A percentile compares a stretch with the other conserved stretches of the same genome.
Evolutionary conservation across 768 basidiomycete species (phyloP).

Genomic region (Hydnum rufescens): DNA sequence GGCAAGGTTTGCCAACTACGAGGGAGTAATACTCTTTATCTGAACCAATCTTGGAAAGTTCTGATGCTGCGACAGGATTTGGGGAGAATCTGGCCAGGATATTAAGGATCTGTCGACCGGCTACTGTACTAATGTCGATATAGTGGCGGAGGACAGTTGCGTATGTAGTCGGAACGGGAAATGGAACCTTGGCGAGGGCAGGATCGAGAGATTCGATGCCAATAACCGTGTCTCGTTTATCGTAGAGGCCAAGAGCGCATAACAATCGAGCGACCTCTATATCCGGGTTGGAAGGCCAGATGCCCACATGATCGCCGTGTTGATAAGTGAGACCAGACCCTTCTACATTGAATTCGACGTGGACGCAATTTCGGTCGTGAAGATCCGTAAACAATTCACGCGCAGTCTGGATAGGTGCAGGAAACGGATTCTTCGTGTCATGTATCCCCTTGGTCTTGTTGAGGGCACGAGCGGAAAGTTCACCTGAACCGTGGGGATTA

Average conservation of each 20-base stretch:
- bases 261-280: constrained; percentile 79
- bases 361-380: constrained; percentile 76
- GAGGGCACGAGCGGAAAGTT: constrained; percentile 87
- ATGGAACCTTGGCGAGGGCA: constrained; percentile 92
- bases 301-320: constrained; percentile 92
- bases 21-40: constrained; percentile 74
- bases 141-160: constrained; percentile 87
- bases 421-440: constrained; percentile 93
- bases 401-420: constrained; percentile 57
- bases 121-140: constrained; percentile 87
- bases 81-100: constrained; percentile 78
- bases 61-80: constrained; percentile 48
- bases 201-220: constrained; percentile 95
- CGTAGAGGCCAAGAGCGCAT: constrained; percentile 44
- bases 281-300: constrained; percentile 94
- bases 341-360: constrained; percentile 83
- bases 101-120: constrained; percentile 84
- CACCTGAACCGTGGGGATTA: constrained; percentile 29
- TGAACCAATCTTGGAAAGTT: constrained; percentile 55
- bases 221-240: constrained; percentile 67
- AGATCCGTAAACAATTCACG: constrained; percentile 68
- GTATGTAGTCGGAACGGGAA: constrained; percentile 94
- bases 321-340: constrained; percentile 97
- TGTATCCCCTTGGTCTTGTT: constrained; percentile 89
- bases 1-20: constrained; percentile 60